These are phyloP conservation scores for Pholiota adiposa DNA, from an alignment of 1,284 basidiomycete genomes.

Conservation along the genomic window DNA sequence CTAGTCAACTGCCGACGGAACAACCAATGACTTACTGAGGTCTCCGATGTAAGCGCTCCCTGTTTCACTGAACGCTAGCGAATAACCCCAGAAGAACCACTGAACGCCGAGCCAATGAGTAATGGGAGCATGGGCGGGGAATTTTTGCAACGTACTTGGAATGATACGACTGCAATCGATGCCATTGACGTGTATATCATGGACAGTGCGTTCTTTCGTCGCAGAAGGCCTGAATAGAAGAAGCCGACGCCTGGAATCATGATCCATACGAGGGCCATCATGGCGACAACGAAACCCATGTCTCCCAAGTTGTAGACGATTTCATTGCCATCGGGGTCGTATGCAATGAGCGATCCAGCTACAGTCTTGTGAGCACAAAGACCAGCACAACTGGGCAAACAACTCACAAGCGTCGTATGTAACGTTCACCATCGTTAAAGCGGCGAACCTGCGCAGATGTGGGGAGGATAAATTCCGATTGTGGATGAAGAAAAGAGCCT, in stretches of 20 bases:
- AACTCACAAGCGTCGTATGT: constrained; percentile 29
- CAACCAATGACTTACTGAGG: constrained; percentile 52
- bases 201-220: constrained; percentile 88
- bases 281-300: constrained; percentile 69
- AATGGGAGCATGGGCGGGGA: constrained; percentile 33
- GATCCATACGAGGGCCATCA: constrained; percentile 77
- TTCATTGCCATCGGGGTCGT: constrained; percentile 33
- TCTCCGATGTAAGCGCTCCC: constrained; percentile 67
- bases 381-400: not conserved
- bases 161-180: constrained; percentile 74
- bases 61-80: constrained; percentile 69
- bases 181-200: constrained; percentile 90
- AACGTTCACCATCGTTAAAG: no score
- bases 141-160: constrained; percentile 55
- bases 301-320: constrained; percentile 69
- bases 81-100: constrained; percentile 82
- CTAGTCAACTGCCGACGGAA: constrained; percentile 42
- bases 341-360: constrained; percentile 48
- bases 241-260: constrained; percentile 90
- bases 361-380: constrained; percentile 3
- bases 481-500: not conserved
- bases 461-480: not conserved
- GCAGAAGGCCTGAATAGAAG: constrained; percentile 85
- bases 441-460: not conserved
- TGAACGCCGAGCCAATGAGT: constrained; percentile 35